Evolutionary conservation across 164 flowering plant genomes (phyloP).

Genomic region (Litsea cubeba): DNA sequence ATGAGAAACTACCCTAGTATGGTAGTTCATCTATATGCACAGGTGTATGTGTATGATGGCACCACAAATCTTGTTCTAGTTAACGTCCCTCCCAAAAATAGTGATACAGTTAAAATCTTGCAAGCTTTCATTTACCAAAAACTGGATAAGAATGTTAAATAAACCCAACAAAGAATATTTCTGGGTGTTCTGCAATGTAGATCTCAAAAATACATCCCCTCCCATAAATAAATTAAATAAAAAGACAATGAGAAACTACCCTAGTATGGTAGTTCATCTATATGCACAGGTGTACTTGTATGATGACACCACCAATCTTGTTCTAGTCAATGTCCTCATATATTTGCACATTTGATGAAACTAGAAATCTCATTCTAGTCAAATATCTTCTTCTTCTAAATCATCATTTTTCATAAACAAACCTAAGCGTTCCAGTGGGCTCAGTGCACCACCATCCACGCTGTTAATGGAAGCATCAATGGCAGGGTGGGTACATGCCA

Average conservation of each 20-base stretch:
- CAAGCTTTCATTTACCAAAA: too few relatives aligned
- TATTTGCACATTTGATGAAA: neutral
- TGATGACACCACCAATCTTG: neutral
- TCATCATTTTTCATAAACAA: constrained; percentile 31
- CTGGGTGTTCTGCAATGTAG: too few relatives aligned
- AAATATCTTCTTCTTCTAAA: constrained; percentile 33
- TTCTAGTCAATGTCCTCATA: neutral
- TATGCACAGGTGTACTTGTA: neutral
- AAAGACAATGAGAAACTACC: neutral
- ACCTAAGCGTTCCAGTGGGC: constrained; percentile 31
- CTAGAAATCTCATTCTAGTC: neutral
- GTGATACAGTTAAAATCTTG: too few relatives aligned
- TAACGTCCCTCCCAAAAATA: neutral
- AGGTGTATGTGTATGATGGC: neutral
- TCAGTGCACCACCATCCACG: constrained; percentile 2
- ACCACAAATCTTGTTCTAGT: neutral
- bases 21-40: neutral
- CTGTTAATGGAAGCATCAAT: neutral
- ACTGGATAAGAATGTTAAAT: too few relatives aligned
- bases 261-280: neutral
- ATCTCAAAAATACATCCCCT: too few relatives aligned
- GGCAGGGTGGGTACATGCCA: constrained; percentile 19
- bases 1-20: neutral
- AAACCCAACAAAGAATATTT: too few relatives aligned
- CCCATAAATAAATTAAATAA: too few relatives aligned